Conservation (phyloP, 2,329 filamentous ascomycete genomes). For the Raffaelea arxii region DNA sequence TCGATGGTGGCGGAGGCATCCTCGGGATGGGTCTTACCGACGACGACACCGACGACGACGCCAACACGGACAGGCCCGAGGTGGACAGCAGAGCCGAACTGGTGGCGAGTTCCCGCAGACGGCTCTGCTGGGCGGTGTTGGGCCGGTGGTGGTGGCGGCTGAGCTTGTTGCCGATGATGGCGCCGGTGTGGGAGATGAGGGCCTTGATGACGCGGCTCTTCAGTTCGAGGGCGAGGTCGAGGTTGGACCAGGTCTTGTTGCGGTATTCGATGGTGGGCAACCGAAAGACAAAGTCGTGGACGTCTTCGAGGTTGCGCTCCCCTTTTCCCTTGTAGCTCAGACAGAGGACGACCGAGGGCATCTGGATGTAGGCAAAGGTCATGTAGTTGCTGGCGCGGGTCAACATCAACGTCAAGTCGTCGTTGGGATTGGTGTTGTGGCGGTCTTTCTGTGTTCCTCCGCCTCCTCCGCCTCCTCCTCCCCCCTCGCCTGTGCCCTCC, state of each 20-base stretch:
- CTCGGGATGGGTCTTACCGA: neutral
- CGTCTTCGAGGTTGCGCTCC: slow-evolving; percentile 89
- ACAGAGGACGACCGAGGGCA: slow-evolving; percentile 90
- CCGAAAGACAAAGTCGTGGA: slow-evolving; percentile 95
- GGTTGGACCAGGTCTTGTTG: slow-evolving; percentile 98
- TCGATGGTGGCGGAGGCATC: slow-evolving; percentile 8
- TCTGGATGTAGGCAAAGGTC: slow-evolving; percentile 91
- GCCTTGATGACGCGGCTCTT: slow-evolving; percentile 94
- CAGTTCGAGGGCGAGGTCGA: slow-evolving; percentile 82
- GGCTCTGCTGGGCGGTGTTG: slow-evolving; percentile 65
- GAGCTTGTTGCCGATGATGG: slow-evolving; percentile 96
- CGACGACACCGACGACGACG: slow-evolving; percentile 40
- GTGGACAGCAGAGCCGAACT: slow-evolving; percentile 55
- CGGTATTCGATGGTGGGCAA: slow-evolving; percentile 90
- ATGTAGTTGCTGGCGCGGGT: slow-evolving; percentile 91
- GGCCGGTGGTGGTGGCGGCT: slow-evolving; percentile 81
- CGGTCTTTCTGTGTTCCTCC: neutral
- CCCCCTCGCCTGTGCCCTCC: slow-evolving; percentile 35
- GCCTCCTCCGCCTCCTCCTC: neutral
- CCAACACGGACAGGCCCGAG: slow-evolving; percentile 26
- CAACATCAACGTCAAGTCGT: slow-evolving; percentile 96
- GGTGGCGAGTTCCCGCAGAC: slow-evolving; percentile 75
- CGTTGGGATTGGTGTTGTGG: slow-evolving; percentile 50
- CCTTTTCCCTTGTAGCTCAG: slow-evolving; percentile 94
- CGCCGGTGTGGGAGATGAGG: slow-evolving; percentile 87